A percentile compares a stretch with the other conserved stretches of the same genome.
phyloP scores from a whole-genome alignment of 345 rosid genomes.

The Lagerstroemia speciosa region DNA sequence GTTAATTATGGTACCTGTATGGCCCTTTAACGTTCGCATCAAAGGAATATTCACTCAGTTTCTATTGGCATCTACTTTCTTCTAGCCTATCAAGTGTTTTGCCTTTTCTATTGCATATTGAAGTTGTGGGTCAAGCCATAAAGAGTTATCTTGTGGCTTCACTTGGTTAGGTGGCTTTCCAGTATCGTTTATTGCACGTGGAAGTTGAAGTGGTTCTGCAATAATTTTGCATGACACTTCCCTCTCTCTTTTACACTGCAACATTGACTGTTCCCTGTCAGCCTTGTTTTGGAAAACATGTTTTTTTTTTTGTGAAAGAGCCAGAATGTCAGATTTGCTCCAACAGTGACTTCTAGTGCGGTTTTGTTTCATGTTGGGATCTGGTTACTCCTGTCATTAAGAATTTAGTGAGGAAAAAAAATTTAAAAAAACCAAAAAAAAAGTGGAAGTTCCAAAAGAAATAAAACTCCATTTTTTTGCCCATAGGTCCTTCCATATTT shows the following conservation, averaged over 20 bases:
- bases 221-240: not conserved
- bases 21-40: not conserved
- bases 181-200: not conserved
- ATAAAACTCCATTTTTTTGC: not conserved
- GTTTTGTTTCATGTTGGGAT: not conserved
- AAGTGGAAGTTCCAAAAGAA: not conserved
- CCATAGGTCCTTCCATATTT: not conserved
- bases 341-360: not conserved
- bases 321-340: not conserved
- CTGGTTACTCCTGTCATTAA: not conserved
- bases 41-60: not conserved
- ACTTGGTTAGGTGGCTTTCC: not conserved
- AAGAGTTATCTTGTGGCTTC: not conserved
- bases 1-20: not conserved
- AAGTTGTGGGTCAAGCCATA: not conserved
- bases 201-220: not conserved
- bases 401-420: not conserved
- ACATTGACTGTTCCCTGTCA: not conserved
- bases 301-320: not conserved
- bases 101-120: conserved; percentile 1
- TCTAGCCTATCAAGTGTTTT: not conserved
- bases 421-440: too few species aligned
- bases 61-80: not conserved
- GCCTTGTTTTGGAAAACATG: not conserved
- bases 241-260: not conserved